phyloP scores from a whole-genome alignment of 306 rosid genomes.

The Albizia julibrissin region DNA sequence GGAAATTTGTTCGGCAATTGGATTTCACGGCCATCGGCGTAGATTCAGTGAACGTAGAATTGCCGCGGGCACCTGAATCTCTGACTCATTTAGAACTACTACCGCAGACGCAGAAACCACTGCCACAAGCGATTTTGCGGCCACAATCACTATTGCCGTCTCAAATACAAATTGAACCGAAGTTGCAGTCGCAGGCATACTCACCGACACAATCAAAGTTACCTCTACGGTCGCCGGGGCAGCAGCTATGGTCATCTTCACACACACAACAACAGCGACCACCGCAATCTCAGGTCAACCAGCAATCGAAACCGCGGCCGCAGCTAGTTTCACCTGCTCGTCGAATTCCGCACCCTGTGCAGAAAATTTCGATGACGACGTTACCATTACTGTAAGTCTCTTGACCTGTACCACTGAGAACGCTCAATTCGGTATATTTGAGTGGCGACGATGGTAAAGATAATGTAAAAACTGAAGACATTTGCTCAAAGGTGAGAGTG shows the following conservation, averaged over 20 bases:
- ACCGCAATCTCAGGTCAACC: conserved; percentile 27
- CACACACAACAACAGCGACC: conserved; percentile 26
- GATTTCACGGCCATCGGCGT: conserved; percentile 49
- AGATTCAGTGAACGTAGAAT: conserved; percentile 25
- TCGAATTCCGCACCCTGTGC: conserved; percentile 48
- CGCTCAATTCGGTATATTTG: not conserved
- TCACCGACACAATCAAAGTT: conserved; percentile 26
- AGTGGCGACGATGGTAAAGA: not conserved
- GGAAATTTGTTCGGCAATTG: conserved; percentile 63
- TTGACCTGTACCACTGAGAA: not conserved
- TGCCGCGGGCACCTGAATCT: conserved; percentile 26
- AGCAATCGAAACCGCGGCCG: conserved; percentile 30
- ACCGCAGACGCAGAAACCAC: conserved; percentile 15
- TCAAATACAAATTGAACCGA: conserved; percentile 6
- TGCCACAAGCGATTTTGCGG: not conserved
- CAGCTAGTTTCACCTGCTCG: conserved; percentile 37
- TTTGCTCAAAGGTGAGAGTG: not conserved
- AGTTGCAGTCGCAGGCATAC: not conserved
- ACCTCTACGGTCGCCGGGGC: conserved; percentile 26
- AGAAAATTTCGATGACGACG: conserved; percentile 43
- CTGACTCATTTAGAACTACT: conserved; percentile 9
- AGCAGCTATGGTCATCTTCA: conserved; percentile 31
- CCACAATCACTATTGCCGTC: conserved; percentile 1
- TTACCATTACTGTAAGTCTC: conserved; percentile 47
- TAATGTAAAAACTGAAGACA: not conserved